Conservation (phyloP, 2,329 filamentous ascomycete species). For the Calycina herbarum region DNA sequence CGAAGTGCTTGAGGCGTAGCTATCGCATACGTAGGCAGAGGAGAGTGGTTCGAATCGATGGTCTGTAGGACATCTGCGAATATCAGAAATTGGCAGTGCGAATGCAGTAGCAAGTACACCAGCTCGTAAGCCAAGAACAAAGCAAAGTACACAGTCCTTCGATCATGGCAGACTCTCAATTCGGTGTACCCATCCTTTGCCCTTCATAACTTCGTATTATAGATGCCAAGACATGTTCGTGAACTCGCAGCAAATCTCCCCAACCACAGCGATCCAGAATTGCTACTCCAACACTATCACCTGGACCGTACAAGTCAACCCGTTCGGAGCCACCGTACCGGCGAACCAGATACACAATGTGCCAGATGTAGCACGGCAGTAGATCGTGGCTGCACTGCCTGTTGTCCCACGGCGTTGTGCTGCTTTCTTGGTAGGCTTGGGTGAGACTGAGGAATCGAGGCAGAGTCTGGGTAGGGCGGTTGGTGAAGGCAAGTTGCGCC, state of each 20-base stretch:
- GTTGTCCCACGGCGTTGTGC: background rate
- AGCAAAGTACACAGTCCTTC: background rate
- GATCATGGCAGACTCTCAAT: background rate
- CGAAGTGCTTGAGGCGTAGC: background rate
- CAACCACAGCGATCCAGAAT: background rate
- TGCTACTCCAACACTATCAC: background rate
- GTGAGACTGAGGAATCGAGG: background rate
- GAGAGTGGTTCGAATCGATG: background rate
- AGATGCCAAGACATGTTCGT: background rate
- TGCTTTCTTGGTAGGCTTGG: background rate
- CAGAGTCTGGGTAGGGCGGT: background rate
- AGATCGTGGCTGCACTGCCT: slow-evolving; percentile 3
- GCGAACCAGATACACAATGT: background rate
- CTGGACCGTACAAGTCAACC: background rate
- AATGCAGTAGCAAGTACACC: background rate
- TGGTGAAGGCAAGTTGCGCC: background rate
- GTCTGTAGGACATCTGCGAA: background rate
- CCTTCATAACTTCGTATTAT: background rate
- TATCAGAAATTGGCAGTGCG: background rate
- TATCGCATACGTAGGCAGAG: background rate
- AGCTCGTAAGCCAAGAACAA: background rate
- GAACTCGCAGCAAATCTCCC: background rate
- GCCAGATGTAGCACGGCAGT: background rate
- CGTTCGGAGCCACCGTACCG: background rate
- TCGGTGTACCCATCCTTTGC: background rate